Evolutionary conservation across 2,329 filamentous ascomycete species (phyloP).

Genomic region (Chalaropsis thielavioides): DNA sequence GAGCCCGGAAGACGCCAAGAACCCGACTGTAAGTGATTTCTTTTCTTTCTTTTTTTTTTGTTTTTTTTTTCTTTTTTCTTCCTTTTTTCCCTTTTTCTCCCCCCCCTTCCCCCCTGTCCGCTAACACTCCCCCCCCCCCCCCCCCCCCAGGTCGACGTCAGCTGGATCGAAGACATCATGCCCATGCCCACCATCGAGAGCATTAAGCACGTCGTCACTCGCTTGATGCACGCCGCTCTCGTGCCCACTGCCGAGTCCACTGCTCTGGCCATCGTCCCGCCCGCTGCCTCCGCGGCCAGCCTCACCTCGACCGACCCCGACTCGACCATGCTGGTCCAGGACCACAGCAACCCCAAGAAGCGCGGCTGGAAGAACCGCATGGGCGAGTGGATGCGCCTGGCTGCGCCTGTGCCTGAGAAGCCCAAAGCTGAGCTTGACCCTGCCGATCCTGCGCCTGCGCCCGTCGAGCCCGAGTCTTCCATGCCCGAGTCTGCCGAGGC

Average conservation of each 20-base stretch:
- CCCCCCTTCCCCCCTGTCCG: too few species aligned
- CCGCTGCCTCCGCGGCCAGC: neutral
- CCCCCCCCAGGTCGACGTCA: conserved; percentile 7
- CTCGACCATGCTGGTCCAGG: neutral
- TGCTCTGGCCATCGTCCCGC: neutral
- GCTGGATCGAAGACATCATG: conserved; percentile 13
- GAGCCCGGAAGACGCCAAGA: conserved; percentile 1
- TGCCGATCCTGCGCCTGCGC: neutral
- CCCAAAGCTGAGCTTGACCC: neutral
- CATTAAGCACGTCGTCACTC: conserved; percentile 16
- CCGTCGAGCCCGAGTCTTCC: too few species aligned
- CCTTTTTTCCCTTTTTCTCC: neutral
- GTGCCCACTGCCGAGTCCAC: neutral
- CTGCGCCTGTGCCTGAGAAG: conserved; percentile 1
- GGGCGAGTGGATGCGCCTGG: conserved; percentile 11
- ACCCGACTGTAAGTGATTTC: conserved; percentile 13
- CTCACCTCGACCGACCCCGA: neutral
- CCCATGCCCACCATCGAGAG: conserved; percentile 10
- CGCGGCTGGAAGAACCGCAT: conserved; percentile 15
- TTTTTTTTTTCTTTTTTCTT: neutral
- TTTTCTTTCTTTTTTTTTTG: too few species aligned
- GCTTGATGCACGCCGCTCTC: conserved; percentile 11
- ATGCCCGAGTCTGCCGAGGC: neutral
- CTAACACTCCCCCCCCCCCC: neutral
- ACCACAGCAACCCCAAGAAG: conserved; percentile 7